phyloP scores from a whole-genome alignment of 2,329 filamentous ascomycete species.

The Annulohypoxylon truncatum region DNA sequence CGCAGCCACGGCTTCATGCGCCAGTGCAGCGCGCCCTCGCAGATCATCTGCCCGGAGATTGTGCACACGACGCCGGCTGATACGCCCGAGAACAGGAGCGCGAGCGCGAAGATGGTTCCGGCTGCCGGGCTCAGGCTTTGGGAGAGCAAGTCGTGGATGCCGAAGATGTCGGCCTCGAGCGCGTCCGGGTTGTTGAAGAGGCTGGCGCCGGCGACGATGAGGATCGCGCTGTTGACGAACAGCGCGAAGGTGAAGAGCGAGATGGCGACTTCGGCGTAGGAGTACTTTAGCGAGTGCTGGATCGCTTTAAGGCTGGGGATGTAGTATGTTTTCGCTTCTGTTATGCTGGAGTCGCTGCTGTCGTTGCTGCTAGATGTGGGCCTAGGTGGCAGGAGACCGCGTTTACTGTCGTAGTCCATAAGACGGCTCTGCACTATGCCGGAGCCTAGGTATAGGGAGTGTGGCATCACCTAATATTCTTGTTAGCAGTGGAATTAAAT shows the following conservation, averaged over 20 bases:
- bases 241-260: conserved; percentile 85
- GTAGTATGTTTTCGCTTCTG: conserved; percentile 66
- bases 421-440: conserved; percentile 76
- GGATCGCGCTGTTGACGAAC: conserved; percentile 85
- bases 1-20: conserved; percentile 80
- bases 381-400: conserved; percentile 61
- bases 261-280: conserved; percentile 74
- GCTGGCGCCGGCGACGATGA: conserved; percentile 83
- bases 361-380: conserved; percentile 45
- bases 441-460: conserved; percentile 71
- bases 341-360: conserved; percentile 42
- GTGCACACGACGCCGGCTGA: conserved; percentile 90
- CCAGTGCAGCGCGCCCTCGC: conserved; percentile 84
- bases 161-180: conserved; percentile 80
- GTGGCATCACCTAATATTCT: conserved; percentile 53
- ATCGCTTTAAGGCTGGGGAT: conserved; percentile 79
- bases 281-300: conserved; percentile 77
- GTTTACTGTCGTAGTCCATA: conserved; percentile 69
- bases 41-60: conserved; percentile 89
- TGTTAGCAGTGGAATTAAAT: conserved; percentile 19
- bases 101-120: conserved; percentile 85
- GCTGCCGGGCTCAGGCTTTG: conserved; percentile 77
- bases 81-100: conserved; percentile 81
- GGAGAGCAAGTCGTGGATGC: conserved; percentile 80
- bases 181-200: conserved; percentile 73